Base-by-base conservation (phyloP, 2,329 filamentous ascomycete genomes). In the Curvularia spicifera region DNA sequence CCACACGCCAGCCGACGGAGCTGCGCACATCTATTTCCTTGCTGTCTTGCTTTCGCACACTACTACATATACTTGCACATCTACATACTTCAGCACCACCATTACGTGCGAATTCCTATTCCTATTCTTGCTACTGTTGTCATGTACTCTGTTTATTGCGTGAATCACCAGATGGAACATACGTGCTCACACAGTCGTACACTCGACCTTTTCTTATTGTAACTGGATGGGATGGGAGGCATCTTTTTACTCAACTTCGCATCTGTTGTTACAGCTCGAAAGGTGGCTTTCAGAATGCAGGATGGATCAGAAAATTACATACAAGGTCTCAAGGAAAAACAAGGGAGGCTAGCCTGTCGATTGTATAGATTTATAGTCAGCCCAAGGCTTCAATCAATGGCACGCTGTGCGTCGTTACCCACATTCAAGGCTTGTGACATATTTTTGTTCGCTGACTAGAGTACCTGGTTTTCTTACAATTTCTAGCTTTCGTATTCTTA, bases 1-100 rank as follows among this genome's bases (percentile, higher is more conserved):
- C 37, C n/a, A 58, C 37, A 58, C 48, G 40, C 46, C 54, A 48
- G 50, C 35, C 44, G 22, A 22, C 42, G 20, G 35, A 49, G 55
- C 50, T 57, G 44, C 44, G 43, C 50, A 29, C 29, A 13, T 44
- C 37, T 22, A 15, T 49, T 53, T 44, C 50, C 47, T 49, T 45
- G 15, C 15, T 29, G 35, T 37, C 18, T 51, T 53, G 28, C 44
- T 44, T 35, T 15, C 10, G 15, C 40, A 26, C 8, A 13, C 37
- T 35, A 48, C 37, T 48, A 40, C 46, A 52, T 6, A 53, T 47
- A 53, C 13, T 22, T 28, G 20, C 39, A 52, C 40, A 53, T 33
- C 20, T 20, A 53, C 44, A 57, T 57, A 53, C 49, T 49, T 42
- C 39, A 29, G 26, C 33, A 37, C 15, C 47, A 43, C 33, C 48